Conservation (phyloP, 306 rosid species). For the Vigna angularis region DNA sequence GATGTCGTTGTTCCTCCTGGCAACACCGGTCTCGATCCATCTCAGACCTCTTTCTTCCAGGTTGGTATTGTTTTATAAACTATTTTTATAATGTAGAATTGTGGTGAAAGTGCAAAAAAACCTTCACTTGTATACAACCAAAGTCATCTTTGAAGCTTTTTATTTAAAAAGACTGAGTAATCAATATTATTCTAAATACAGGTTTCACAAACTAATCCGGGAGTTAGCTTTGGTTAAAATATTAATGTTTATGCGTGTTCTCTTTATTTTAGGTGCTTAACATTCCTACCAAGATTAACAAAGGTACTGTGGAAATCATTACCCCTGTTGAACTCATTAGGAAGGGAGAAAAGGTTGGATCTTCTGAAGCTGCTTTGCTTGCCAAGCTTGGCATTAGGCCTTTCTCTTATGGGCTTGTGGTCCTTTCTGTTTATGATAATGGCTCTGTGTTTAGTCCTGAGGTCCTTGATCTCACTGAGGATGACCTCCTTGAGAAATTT, state of each 20-base stretch:
- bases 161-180: no score
- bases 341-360: constrained; percentile 96
- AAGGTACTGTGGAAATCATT: constrained; percentile 95
- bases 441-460: constrained; percentile 89
- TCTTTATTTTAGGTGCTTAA: constrained; percentile 67
- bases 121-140: no score
- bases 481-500: constrained; percentile 76
- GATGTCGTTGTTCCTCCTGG: no score
- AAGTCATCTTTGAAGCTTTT: no score
- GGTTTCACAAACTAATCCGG: no score
- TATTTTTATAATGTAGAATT: no score
- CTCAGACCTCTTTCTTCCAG: no score
- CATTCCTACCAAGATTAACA: constrained; percentile 92
- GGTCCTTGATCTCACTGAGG: constrained; percentile 87
- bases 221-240: no score
- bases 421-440: constrained; percentile 72
- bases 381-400: constrained; percentile 95
- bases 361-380: constrained; percentile 94
- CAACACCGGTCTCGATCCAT: no score
- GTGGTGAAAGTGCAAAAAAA: no score
- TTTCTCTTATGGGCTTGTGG: constrained; percentile 90
- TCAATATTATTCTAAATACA: no score
- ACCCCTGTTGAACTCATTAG: constrained; percentile 91
- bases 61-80: no score
- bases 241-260: not conserved